These are phyloP conservation scores for Cordyceps militaris DNA, from an alignment of 2,329 filamentous ascomycete genomes.

Conservation along the genomic window DNA sequence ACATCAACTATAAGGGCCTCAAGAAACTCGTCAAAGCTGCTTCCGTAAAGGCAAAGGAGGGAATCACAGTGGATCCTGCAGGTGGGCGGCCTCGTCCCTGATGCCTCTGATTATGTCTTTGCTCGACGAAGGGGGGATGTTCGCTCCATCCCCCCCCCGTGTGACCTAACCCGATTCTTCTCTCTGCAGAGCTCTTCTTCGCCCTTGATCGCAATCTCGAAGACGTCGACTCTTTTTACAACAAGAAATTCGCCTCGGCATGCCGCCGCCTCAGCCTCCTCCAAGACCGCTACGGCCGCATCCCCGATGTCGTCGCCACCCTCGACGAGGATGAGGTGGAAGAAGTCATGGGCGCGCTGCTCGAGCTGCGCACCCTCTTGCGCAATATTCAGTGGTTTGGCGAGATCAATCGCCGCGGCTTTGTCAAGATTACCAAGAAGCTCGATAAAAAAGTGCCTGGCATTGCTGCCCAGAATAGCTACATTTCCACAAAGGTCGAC, in stretches of 20 bases:
- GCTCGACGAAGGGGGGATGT: slow-evolving; percentile 13
- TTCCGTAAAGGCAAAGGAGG: slow-evolving; percentile 56
- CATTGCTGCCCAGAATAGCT: slow-evolving; percentile 71
- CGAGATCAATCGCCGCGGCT: slow-evolving; percentile 90
- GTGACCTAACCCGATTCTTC: slow-evolving; percentile 18
- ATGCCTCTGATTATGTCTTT: slow-evolving; percentile 8
- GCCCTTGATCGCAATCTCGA: slow-evolving; percentile 94
- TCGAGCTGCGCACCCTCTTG: slow-evolving; percentile 80
- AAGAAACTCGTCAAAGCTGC: slow-evolving; percentile 93
- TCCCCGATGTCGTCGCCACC: slow-evolving; percentile 59
- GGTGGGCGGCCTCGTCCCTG: slow-evolving; percentile 51
- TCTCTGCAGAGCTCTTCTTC: slow-evolving; percentile 80
- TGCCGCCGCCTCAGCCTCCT: slow-evolving; percentile 78
- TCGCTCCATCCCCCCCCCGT: slow-evolving; percentile 24
- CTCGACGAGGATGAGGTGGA: slow-evolving; percentile 85
- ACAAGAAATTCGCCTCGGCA: slow-evolving; percentile 84
- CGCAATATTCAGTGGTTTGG: slow-evolving; percentile 96
- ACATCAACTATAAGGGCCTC: slow-evolving; percentile 84
- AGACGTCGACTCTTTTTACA: slow-evolving; percentile 94
- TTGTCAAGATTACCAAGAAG: slow-evolving; percentile 98
- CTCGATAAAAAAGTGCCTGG: slow-evolving; percentile 87
- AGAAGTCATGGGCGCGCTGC: slow-evolving; percentile 80
- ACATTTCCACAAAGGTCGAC: slow-evolving; percentile 86
- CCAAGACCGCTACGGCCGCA: slow-evolving; percentile 77
- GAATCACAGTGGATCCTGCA: slow-evolving; percentile 77